Evolutionary conservation across 2,329 filamentous ascomycete genomes (phyloP).

Genomic region (Aspergillus flavus): DNA sequence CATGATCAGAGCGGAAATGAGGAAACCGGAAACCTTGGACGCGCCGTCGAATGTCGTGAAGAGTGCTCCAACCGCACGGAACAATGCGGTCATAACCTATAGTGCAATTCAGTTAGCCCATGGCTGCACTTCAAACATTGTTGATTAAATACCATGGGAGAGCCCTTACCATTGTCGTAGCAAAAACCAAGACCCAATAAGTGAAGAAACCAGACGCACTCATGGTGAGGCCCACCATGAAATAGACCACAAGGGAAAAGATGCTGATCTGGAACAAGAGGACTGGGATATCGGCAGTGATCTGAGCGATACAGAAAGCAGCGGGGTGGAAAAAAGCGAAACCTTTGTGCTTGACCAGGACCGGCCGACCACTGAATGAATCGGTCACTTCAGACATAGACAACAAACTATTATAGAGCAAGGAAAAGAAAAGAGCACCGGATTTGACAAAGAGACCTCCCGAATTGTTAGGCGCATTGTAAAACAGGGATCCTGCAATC

Average conservation of each 20-base stretch:
- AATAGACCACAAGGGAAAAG: conserved; percentile 64
- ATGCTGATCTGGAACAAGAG: conserved; percentile 62
- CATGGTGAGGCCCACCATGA: conserved; percentile 61
- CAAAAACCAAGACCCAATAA: conserved; percentile 58
- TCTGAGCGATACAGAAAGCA: conserved; percentile 47
- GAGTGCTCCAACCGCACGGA: conserved; percentile 58
- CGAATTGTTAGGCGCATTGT: conserved; percentile 61
- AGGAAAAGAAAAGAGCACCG: conserved; percentile 65
- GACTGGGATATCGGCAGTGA: conserved; percentile 55
- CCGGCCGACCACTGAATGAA: conserved; percentile 62
- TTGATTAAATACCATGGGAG: too few relatives aligned
- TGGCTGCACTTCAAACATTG: not conserved
- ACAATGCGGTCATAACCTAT: conserved; percentile 60
- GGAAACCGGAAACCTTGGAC: conserved; percentile 54
- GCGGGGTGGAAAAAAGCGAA: conserved; percentile 62
- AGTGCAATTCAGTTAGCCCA: not conserved
- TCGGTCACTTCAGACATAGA: conserved; percentile 68
- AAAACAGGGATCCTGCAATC: conserved; percentile 68
- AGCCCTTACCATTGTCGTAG: conserved; percentile 47
- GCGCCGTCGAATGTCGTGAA: conserved; percentile 62
- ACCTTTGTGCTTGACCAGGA: conserved; percentile 60
- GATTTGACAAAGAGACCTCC: conserved; percentile 65
- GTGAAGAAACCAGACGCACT: conserved; percentile 63
- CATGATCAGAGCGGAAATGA: conserved; percentile 41
- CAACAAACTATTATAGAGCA: conserved; percentile 64